These are phyloP conservation scores for Miscanthus lutarioriparius DNA, from an alignment of 176 grass and related monocot species.

Conservation along the genomic window DNA sequence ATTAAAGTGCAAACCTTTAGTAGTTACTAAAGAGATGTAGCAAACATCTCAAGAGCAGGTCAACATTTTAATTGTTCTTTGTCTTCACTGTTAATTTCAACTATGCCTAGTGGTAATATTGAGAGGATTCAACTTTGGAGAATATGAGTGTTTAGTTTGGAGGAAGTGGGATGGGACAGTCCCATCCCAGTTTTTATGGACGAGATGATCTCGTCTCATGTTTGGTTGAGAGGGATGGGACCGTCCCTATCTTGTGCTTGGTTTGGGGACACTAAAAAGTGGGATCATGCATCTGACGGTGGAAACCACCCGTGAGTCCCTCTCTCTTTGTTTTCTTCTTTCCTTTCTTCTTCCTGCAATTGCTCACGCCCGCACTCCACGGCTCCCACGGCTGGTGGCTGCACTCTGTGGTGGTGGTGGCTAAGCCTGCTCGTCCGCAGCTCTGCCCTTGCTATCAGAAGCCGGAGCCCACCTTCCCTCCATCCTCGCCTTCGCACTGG, in stretches of 20 bases:
- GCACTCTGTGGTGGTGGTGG: neutral
- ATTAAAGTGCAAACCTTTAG: neutral
- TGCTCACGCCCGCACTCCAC: neutral
- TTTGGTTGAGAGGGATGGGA: too few relatives aligned
- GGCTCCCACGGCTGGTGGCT: neutral
- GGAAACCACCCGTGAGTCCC: neutral
- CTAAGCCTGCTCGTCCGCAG: neutral
- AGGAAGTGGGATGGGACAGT: neutral
- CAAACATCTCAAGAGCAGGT: neutral
- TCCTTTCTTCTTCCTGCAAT: neutral
- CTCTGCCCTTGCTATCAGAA: neutral
- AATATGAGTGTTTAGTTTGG: too few relatives aligned
- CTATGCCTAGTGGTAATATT: neutral
- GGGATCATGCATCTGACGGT: too few relatives aligned
- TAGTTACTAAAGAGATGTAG: neutral
- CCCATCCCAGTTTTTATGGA: too few relatives aligned
- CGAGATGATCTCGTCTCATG: too few relatives aligned
- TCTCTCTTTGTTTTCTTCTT: neutral
- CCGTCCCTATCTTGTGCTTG: too few relatives aligned
- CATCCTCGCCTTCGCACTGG: neutral
- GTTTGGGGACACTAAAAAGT: too few relatives aligned
- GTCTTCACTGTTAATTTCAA: neutral
- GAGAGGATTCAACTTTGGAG: neutral
- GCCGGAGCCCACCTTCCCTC: neutral
- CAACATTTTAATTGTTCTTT: neutral